Base-by-base conservation (phyloP, 257 asterid genomes). In the Forsythia viridissima region DNA sequence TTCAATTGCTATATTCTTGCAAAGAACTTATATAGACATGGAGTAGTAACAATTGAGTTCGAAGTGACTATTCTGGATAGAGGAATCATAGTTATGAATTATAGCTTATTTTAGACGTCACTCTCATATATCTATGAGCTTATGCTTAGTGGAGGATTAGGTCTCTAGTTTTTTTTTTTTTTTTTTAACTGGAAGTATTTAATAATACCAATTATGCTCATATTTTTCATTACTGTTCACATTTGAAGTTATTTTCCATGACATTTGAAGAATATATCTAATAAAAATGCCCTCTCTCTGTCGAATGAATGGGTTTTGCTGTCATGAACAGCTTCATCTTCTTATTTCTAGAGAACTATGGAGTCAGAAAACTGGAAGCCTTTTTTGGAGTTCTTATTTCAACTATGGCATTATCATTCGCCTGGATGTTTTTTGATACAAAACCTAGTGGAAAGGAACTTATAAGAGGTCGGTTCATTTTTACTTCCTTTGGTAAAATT, bases 391-490 rank as follows among this genome's bases (percentile, higher is more conserved):
- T 90, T 79, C 91, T 92, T 41, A 90, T 92, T n/a, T 80, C 94
- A 40, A 89, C 88, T 40, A 92, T 90, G 97, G 97, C 93, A 18
- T 39, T 92, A 80, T 89, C 97, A 9, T 92, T 90, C 39, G 93
- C 97, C 18, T 90, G 97, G 97, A 89, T 92, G 97, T 92, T 92
- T 70, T 77, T 81, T 38, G 92, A 88, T 43, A 85, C 97, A 20
- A 81, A 78, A 63, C 97, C 97, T 3, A 86, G 86, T 59, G 86
- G 83, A 11, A 83, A 76, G 41, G 91, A 90, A 36, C 92, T 92
- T 61, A 15, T 87, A 6, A 81, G 84, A 80, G 96, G 94, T 83
- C 18, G 51, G 85, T 20, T 37, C 59, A n/a, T 42, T 41, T 57
- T 18, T 15, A 75, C n/a, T 42, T 39, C 15, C 59, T 57, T 76